Evolutionary conservation across 805 yeast species (phyloP).

Genomic region (Suhomyces xylopsoci): DNA sequence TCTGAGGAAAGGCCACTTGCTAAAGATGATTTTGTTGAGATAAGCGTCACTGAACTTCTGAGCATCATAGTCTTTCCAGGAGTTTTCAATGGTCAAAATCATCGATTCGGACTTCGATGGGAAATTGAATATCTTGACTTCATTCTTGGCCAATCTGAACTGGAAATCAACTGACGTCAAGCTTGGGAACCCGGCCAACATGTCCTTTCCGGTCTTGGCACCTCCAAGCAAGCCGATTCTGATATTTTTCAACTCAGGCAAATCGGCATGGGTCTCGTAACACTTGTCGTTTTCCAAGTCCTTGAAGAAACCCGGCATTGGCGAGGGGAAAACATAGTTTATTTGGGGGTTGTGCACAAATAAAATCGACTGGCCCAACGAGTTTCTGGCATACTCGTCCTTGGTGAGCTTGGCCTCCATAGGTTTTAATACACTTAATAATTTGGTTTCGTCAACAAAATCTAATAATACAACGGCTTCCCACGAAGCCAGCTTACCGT

Average conservation of each 20-base stretch:
- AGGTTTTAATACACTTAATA: conserved; percentile 71
- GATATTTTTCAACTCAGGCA: conserved; percentile 47
- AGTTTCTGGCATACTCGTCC: conserved; percentile 72
- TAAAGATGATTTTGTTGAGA: conserved; percentile 61
- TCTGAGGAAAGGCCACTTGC: conserved; percentile 87
- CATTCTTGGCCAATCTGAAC: conserved; percentile 53
- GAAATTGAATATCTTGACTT: conserved; percentile 75
- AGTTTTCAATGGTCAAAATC: conserved; percentile 58
- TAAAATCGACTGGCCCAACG: conserved; percentile 64
- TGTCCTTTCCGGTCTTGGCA: conserved; percentile 64
- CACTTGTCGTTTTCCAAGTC: conserved; percentile 82
- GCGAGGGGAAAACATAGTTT: conserved; percentile 64
- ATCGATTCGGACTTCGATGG: conserved; percentile 83
- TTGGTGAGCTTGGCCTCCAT: conserved; percentile 57
- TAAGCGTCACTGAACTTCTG: conserved; percentile 65
- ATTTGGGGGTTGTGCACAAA: conserved; percentile 78
- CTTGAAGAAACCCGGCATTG: conserved; percentile 70
- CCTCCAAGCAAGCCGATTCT: conserved; percentile 61
- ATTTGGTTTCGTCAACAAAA: conserved; percentile 81
- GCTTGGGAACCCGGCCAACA: conserved; percentile 89
- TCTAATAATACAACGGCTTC: conserved; percentile 93
- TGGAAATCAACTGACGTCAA: conserved; percentile 66
- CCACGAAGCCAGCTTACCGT: conserved; percentile 96
- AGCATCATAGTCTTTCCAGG: conserved; percentile 51
- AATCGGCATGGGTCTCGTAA: conserved; percentile 52